Percentiles rank a stretch among this genome's conserved stretches.
phyloP scores from a whole-genome alignment of 495 filamentous ascomycete species.

The Penicillium malachiteum region DNA sequence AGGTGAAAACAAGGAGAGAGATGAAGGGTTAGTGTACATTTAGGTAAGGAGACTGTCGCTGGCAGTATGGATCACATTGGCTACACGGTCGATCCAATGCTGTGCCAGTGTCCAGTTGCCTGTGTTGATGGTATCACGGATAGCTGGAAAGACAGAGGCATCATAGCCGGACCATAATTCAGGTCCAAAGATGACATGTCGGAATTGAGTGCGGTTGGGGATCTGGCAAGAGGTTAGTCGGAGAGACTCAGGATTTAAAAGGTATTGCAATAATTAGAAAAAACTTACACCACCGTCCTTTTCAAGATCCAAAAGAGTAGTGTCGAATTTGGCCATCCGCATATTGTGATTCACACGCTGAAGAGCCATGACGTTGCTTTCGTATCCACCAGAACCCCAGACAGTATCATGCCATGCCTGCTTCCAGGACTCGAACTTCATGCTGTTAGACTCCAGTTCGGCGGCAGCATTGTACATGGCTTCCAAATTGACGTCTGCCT shows the following conservation, averaged over 20 bases:
- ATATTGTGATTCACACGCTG: conserved; percentile 67
- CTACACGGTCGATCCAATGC: conserved; percentile 68
- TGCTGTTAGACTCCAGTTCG: conserved; percentile 57
- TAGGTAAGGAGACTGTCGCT: conserved; percentile 55
- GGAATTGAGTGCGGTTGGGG: conserved; percentile 88
- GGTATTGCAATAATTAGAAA: neutral
- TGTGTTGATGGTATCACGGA: conserved; percentile 75
- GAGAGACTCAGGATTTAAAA: neutral
- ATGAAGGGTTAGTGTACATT: conserved; percentile 5
- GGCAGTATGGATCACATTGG: conserved; percentile 64
- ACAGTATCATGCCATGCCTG: conserved; percentile 67
- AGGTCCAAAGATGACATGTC: conserved; percentile 87
- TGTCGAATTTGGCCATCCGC: conserved; percentile 77
- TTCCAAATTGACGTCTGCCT: conserved; percentile 51
- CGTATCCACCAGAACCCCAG: conserved; percentile 64
- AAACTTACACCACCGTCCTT: conserved; percentile 64
- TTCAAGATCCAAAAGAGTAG: conserved; percentile 73
- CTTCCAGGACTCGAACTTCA: conserved; percentile 71
- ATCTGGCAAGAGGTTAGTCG: conserved; percentile 51
- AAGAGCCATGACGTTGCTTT: conserved; percentile 61
- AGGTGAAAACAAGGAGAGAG: neutral
- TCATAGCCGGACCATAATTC: conserved; percentile 76
- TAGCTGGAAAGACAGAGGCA: conserved; percentile 75
- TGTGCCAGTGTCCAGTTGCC: conserved; percentile 71
- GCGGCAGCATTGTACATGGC: conserved; percentile 59